Percentiles rank a stretch among this genome's conserved stretches.
Evolutionary conservation across 257 asterid species (phyloP).

Genomic region (Solanum chmielewskii): DNA sequence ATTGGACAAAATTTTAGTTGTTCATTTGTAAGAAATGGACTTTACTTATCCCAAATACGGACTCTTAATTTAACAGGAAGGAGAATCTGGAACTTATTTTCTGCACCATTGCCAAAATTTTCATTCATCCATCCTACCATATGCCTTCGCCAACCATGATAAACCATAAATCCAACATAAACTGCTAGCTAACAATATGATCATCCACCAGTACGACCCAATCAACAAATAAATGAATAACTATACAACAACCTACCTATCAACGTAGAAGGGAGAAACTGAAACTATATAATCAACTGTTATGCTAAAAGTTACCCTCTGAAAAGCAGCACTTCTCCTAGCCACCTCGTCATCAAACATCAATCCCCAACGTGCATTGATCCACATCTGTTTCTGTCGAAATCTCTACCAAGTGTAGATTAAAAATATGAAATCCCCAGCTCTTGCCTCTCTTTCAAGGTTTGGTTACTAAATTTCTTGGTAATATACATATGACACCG

Average conservation of each 20-base stretch:
- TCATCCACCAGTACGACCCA: not conserved
- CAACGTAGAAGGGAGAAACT: not conserved
- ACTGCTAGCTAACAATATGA: not conserved
- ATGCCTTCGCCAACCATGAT: not conserved
- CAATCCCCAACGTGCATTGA: not conserved
- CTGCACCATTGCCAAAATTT: not conserved
- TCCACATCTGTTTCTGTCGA: not conserved
- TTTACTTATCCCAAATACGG: not conserved
- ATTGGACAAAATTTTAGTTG: not conserved
- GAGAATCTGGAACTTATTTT: not conserved
- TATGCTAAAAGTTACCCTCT: not conserved
- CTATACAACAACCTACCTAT: not conserved
- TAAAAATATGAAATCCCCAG: not conserved
- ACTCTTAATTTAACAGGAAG: not conserved
- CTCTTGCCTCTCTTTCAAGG: not conserved
- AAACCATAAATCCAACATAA: not conserved
- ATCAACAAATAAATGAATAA: conserved; percentile 1
- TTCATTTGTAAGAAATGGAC: not conserved
- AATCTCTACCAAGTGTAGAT: not conserved
- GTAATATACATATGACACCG: not conserved
- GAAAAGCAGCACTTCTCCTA: not conserved
- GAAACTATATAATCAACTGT: not conserved
- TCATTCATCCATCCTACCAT: not conserved
- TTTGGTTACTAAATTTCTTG: not conserved
- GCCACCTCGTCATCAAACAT: not conserved